A percentile compares a stretch with the other conserved stretches of the same genome.
Conservation (phyloP, 441 rosid genomes). For the Macaranga tanarius region DNA sequence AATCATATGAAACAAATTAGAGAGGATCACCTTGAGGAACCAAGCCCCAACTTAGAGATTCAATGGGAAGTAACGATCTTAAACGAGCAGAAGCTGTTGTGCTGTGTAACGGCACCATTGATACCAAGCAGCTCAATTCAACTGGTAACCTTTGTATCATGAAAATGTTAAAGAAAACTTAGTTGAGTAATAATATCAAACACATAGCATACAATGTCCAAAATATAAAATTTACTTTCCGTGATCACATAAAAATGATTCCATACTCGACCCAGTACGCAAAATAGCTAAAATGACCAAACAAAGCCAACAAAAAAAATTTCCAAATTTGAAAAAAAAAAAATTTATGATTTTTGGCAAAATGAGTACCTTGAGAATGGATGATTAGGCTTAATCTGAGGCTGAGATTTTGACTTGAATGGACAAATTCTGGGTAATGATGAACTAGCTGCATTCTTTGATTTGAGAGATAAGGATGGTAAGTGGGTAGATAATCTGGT, state of each 20-base stretch:
- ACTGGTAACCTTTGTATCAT: conserved; percentile 36
- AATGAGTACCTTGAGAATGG: conserved; percentile 7
- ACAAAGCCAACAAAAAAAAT: too few relatives aligned
- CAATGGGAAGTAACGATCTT: conserved; percentile 34
- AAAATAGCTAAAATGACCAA: background rate
- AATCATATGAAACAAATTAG: background rate
- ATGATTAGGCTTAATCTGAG: conserved; percentile 29
- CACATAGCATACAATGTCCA: background rate
- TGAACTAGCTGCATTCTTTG: conserved; percentile 19
- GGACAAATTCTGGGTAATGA: conserved; percentile 20
- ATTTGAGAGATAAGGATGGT: conserved; percentile 27
- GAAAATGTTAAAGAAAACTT: background rate
- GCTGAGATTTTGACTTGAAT: conserved; percentile 23
- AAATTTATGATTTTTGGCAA: too few relatives aligned
- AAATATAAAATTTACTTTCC: background rate
- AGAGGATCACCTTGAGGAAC: conserved; percentile 44
- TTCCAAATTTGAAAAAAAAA: too few relatives aligned
- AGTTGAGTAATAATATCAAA: conserved; percentile 8
- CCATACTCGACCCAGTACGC: background rate
- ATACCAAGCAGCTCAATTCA: conserved; percentile 43
- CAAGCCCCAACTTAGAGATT: conserved; percentile 46
- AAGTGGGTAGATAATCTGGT: conserved; percentile 36
- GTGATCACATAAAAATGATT: background rate
- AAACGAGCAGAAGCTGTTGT: conserved; percentile 46
- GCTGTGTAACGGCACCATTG: conserved; percentile 49